These are phyloP conservation scores for Stramenopiles sp. DNA, from an alignment of 352 stramenopile species.

Conservation along the genomic window DNA sequence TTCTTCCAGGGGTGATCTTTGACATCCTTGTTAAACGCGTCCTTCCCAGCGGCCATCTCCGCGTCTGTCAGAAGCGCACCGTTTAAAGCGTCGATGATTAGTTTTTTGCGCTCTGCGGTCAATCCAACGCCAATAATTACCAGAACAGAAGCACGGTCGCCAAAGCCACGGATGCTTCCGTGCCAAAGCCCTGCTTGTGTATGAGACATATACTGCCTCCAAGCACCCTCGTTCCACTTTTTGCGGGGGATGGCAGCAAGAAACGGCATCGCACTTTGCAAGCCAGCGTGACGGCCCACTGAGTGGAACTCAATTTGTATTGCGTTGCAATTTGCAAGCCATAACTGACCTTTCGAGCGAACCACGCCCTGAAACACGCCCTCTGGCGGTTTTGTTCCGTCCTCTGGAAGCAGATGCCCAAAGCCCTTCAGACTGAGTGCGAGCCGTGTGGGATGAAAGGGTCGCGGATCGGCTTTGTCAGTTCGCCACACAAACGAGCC, in stretches of 20 bases:
- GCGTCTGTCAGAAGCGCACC: neutral
- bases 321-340: constrained; percentile 28
- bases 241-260: neutral
- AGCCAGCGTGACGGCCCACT: neutral
- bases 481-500: constrained; percentile 58
- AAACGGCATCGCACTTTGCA: neutral
- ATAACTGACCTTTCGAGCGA: constrained; percentile 37
- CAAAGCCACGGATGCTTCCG: neutral
- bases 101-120: neutral
- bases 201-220: neutral
- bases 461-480: constrained; percentile 20
- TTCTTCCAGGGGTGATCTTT: neutral
- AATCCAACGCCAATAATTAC: constrained; percentile 7
- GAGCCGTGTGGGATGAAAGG: constrained; percentile 53
- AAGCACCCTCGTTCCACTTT: neutral
- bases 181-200: neutral
- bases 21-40: neutral
- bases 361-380: constrained; percentile 20
- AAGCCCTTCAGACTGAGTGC: constrained; percentile 17
- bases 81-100: neutral
- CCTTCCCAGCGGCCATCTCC: neutral
- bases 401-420: neutral
- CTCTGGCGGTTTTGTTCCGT: neutral
- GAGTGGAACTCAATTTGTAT: constrained; percentile 1
- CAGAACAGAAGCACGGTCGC: neutral